phyloP scores from a whole-genome alignment of 2,329 filamentous ascomycete species.

The Gyromitra esculenta region DNA sequence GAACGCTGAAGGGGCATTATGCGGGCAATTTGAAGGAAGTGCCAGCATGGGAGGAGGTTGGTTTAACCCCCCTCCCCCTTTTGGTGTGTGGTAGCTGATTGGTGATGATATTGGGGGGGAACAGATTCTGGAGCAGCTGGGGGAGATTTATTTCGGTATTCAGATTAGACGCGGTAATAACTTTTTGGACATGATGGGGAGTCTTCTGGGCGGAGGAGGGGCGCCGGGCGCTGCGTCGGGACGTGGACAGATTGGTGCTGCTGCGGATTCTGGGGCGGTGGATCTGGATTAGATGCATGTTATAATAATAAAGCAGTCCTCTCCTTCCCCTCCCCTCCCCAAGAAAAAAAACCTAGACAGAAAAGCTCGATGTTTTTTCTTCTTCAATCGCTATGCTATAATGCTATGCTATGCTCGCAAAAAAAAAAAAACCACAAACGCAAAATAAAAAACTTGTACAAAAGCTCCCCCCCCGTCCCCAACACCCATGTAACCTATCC shows the following conservation, averaged over 20 bases:
- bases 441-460: slow-evolving; percentile 29
- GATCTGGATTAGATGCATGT: slow-evolving; percentile 50
- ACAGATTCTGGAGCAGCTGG: slow-evolving; percentile 78
- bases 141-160: slow-evolving; percentile 97
- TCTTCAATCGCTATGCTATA: slow-evolving; percentile 21
- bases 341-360: slow-evolving; percentile 11
- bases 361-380: neutral
- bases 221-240: slow-evolving; percentile 57
- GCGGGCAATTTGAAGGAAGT: slow-evolving; percentile 78
- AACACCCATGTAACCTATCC: too few species aligned
- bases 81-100: neutral
- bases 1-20: slow-evolving; percentile 84
- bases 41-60: slow-evolving; percentile 75
- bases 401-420: slow-evolving; percentile 24
- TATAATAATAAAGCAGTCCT: slow-evolving; percentile 11
- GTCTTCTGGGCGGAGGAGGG: slow-evolving; percentile 83
- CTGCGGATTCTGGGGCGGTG: slow-evolving; percentile 43
- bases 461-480: slow-evolving; percentile 16
- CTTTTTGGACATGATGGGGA: slow-evolving; percentile 98
- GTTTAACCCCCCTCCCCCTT: neutral
- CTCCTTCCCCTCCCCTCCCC: too few species aligned
- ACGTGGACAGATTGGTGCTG: slow-evolving; percentile 52
- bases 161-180: slow-evolving; percentile 88
- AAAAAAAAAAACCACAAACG: neutral
- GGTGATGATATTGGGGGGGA: slow-evolving; percentile 7